Conservation (phyloP, 2,329 filamentous ascomycete genomes). For the Pyricularia sp. region DNA sequence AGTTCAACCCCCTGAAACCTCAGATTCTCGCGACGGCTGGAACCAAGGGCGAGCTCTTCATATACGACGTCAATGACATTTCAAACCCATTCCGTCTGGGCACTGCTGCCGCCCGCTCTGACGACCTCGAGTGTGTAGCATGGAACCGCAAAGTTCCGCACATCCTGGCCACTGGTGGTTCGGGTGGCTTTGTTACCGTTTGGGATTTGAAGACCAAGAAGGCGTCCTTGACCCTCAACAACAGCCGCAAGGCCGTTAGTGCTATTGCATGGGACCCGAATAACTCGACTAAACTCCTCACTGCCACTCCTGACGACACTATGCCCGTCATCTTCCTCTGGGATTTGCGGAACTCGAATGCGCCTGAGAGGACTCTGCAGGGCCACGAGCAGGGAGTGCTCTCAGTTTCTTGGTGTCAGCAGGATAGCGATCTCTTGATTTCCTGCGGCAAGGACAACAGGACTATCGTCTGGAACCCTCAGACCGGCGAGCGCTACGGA, state of each 20-base stretch:
- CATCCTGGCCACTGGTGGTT: constrained; percentile 87
- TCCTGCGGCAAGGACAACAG: constrained; percentile 96
- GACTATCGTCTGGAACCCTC: constrained; percentile 91
- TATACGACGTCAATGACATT: constrained; percentile 88
- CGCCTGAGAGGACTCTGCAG: constrained; percentile 73
- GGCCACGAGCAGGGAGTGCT: constrained; percentile 92
- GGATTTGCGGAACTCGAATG: constrained; percentile 93
- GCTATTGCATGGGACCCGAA: constrained; percentile 96
- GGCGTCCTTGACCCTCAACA: constrained; percentile 89
- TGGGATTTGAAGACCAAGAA: constrained; percentile 99
- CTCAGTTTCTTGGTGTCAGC: constrained; percentile 87
- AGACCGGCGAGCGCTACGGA: constrained; percentile 74
- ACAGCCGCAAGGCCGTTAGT: constrained; percentile 86
- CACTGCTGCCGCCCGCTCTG: constrained; percentile 73
- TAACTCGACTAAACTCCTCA: constrained; percentile 86
- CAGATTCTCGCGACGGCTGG: constrained; percentile 88
- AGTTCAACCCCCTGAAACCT: constrained; percentile 89
- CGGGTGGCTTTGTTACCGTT: constrained; percentile 88
- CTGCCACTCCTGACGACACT: constrained; percentile 79
- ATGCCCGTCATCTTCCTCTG: constrained; percentile 82
- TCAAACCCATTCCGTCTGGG: constrained; percentile 80
- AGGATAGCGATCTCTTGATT: constrained; percentile 77
- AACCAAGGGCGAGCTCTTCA: constrained; percentile 88
- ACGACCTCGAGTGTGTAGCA: constrained; percentile 90
- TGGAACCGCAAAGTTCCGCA: constrained; percentile 98